Conservation (phyloP, 1,284 basidiomycete genomes). For the Pisolithus thermaeus region DNA sequence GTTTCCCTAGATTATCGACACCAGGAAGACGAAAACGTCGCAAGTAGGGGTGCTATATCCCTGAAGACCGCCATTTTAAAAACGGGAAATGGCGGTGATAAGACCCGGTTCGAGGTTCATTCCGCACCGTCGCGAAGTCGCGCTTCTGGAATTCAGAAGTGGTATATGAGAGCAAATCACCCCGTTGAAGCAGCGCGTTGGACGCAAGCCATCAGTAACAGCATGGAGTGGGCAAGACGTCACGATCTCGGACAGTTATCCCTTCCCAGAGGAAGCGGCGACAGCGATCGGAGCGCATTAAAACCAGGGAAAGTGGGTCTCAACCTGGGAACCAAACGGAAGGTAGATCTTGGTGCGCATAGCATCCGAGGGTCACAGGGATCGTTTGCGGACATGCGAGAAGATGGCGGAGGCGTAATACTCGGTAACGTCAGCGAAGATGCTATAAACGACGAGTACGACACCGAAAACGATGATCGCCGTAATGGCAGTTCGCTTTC, state of each 20-base stretch:
- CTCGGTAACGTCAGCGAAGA: constrained; percentile 17
- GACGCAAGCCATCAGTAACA: constrained; percentile 68
- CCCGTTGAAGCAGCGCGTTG: constrained; percentile 87
- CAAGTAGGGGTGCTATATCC: constrained; percentile 84
- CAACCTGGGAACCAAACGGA: constrained; percentile 20
- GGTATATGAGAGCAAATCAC: constrained; percentile 90
- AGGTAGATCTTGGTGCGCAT: constrained; percentile 16
- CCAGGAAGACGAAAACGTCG: constrained; percentile 87
- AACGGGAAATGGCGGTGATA: constrained; percentile 36
- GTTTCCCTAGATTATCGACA: constrained; percentile 72
- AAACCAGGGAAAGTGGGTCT: constrained; percentile 25
- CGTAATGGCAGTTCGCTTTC: constrained; percentile 39
- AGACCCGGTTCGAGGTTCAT: constrained; percentile 80
- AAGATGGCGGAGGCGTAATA: constrained; percentile 12
- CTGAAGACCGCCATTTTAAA: constrained; percentile 78
- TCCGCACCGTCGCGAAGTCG: constrained; percentile 50
- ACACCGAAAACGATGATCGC: constrained; percentile 33
- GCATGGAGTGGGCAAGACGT: constrained; percentile 59
- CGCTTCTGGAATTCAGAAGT: constrained; percentile 54
- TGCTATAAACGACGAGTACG: constrained; percentile 23
- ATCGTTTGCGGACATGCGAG: constrained; percentile 15
- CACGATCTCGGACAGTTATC: constrained; percentile 17
- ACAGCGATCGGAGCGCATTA: constrained; percentile 26
- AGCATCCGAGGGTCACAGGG: constrained; percentile 23
- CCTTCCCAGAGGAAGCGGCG: constrained; percentile 18